Evolutionary conservation across 2,329 filamentous ascomycete genomes (phyloP).

Genomic region (Aspergillus pseudonomiae): DNA sequence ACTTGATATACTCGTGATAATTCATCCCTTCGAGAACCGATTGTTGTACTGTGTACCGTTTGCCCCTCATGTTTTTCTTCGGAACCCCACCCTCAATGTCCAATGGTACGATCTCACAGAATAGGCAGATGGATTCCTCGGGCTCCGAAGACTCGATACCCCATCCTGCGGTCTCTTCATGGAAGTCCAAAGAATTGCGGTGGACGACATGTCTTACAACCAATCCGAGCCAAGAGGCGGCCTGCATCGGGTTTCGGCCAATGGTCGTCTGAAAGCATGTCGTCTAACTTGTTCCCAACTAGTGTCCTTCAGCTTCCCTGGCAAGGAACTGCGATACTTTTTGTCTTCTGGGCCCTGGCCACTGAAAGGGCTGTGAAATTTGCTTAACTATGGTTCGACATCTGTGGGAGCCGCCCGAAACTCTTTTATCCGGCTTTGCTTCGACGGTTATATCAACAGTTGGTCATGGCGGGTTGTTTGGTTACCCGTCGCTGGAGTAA

Average conservation of each 20-base stretch:
- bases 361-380: not conserved
- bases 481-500: not conserved
- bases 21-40: not conserved
- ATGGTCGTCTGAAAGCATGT: not conserved
- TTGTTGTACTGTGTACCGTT: not conserved
- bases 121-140: too few species aligned
- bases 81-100: not conserved
- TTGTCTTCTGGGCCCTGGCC: not conserved
- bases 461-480: not conserved
- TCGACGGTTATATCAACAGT: not conserved
- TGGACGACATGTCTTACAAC: not conserved
- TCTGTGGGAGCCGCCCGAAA: constrained; percentile 2
- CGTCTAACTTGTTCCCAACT: not conserved
- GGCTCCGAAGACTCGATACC: not conserved
- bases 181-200: not conserved
- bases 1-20: not conserved
- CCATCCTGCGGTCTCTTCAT: not conserved
- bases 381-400: not conserved
- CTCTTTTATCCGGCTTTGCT: not conserved
- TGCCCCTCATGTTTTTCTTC: not conserved
- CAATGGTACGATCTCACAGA: not conserved
- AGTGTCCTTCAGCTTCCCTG: not conserved
- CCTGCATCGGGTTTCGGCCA: not conserved
- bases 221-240: not conserved
- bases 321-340: not conserved